These are phyloP conservation scores for Graphiopsis chlorocephala DNA, from an alignment of 2,329 filamentous ascomycete genomes.

Conservation along the genomic window DNA sequence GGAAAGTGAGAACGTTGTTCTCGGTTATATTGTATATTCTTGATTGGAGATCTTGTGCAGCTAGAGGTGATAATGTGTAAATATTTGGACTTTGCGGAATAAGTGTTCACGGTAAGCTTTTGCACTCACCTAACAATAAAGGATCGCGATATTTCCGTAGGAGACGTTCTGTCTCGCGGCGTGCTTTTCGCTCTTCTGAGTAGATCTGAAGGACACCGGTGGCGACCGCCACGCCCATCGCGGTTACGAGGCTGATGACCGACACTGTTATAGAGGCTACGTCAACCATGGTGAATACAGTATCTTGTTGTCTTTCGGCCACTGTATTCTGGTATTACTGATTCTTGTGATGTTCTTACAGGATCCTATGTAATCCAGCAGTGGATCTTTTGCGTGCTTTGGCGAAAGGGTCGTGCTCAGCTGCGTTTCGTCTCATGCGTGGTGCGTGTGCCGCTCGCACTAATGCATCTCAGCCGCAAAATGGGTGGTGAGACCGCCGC, in stretches of 20 bases:
- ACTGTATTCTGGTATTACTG: background rate
- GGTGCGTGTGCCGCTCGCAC: background rate
- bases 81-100: background rate
- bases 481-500: background rate
- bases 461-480: background rate
- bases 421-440: background rate
- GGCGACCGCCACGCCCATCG: slow-evolving; percentile 2
- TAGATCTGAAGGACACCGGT: slow-evolving; percentile 1
- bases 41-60: slow-evolving; percentile 8
- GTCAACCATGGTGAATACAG: slow-evolving; percentile 1
- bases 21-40: slow-evolving; percentile 7
- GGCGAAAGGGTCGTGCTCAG: background rate
- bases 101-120: background rate
- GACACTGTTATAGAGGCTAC: slow-evolving; percentile 1
- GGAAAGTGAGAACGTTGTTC: background rate
- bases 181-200: slow-evolving; percentile 5
- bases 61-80: background rate
- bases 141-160: slow-evolving; percentile 6
- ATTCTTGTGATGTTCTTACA: background rate
- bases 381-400: background rate
- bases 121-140: slow-evolving; percentile 1
- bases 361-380: background rate
- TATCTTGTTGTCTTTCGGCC: background rate
- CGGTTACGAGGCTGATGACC: background rate
- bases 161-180: background rate